A percentile compares a stretch with the other conserved stretches of the same genome.
Evolutionary conservation across 768 basidiomycete genomes (phyloP).

Genomic region (Clitopilus passeckerianus): DNA sequence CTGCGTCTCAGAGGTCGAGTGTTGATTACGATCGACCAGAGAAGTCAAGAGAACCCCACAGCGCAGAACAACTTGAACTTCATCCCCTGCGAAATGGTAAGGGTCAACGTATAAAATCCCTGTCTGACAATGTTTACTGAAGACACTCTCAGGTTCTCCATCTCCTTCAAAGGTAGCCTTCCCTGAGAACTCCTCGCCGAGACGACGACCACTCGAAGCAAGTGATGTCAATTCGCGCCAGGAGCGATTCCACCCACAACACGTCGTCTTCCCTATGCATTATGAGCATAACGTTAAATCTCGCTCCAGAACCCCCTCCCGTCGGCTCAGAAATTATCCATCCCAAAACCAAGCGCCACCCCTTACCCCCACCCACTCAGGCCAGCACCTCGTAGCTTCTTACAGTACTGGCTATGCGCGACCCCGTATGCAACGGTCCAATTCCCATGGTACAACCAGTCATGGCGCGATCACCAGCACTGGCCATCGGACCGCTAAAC

Average conservation of each 20-base stretch:
- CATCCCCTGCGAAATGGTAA: background rate
- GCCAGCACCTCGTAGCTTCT: background rate
- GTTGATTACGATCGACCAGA: conserved; percentile 21
- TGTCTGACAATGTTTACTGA: background rate
- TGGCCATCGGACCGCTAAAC: conserved; percentile 42
- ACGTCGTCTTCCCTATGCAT: conserved; percentile 4
- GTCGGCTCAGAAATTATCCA: conserved; percentile 14
- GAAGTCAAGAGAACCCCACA: conserved; percentile 5
- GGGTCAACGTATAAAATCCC: conserved; percentile 2
- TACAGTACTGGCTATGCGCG: conserved; percentile 10
- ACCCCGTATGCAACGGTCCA: conserved; percentile 38
- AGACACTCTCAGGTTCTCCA: background rate
- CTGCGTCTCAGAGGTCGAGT: conserved; percentile 3
- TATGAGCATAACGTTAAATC: conserved; percentile 1
- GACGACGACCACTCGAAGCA: background rate
- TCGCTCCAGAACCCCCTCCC: conserved; percentile 24
- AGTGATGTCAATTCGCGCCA: conserved; percentile 3
- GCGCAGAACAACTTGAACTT: background rate
- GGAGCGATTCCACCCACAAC: background rate
- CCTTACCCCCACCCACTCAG: conserved; percentile 21
- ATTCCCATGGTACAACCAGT: conserved; percentile 29
- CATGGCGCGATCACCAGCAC: background rate
- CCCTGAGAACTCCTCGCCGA: conserved; percentile 5
- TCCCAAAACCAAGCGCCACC: conserved; percentile 13
- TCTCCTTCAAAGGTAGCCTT: conserved; percentile 10